Conservation (phyloP, 2,329 filamentous ascomycete genomes). For the Ceratocystis cubensis region DNA sequence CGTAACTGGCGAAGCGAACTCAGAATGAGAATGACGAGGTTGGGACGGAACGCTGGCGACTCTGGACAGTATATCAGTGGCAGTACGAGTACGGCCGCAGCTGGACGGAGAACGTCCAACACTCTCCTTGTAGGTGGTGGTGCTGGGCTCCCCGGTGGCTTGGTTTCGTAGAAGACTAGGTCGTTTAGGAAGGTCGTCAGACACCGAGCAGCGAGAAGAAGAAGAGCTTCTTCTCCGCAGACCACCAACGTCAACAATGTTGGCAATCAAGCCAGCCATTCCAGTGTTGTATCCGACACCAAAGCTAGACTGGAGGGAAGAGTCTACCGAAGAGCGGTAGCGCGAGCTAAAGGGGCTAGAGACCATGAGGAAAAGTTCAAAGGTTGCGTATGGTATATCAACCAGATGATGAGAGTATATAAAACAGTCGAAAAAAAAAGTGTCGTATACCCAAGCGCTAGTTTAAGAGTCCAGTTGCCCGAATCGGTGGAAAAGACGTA, state of each 20-base stretch:
- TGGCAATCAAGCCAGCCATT: constrained; percentile 20
- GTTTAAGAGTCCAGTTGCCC: no score
- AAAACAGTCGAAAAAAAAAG: no score
- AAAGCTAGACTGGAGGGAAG: constrained; percentile 12
- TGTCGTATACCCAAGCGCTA: no score
- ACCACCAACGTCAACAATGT: constrained; percentile 19
- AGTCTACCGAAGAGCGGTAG: constrained; percentile 18
- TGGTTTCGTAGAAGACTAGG: constrained; percentile 21
- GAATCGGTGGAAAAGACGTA: no score
- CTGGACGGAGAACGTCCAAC: constrained; percentile 17
- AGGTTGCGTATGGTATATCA: no score
- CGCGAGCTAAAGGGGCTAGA: constrained; percentile 17
- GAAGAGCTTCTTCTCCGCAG: constrained; percentile 19
- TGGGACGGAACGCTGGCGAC: constrained; percentile 18
- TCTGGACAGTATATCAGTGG: constrained; percentile 19
- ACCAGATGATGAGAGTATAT: no score
- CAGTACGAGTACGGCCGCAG: constrained; percentile 18
- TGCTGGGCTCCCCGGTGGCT: constrained; percentile 18
- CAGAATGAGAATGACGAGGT: constrained; percentile 2
- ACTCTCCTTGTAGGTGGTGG: constrained; percentile 18
- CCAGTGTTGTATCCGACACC: constrained; percentile 15
- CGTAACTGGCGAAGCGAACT: constrained; percentile 16
- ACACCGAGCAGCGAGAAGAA: constrained; percentile 21
- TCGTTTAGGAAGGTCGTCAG: constrained; percentile 16
- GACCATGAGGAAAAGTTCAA: constrained; percentile 8